phyloP scores from a whole-genome alignment of 331 rosid genomes.

The Acacia pycnantha region DNA sequence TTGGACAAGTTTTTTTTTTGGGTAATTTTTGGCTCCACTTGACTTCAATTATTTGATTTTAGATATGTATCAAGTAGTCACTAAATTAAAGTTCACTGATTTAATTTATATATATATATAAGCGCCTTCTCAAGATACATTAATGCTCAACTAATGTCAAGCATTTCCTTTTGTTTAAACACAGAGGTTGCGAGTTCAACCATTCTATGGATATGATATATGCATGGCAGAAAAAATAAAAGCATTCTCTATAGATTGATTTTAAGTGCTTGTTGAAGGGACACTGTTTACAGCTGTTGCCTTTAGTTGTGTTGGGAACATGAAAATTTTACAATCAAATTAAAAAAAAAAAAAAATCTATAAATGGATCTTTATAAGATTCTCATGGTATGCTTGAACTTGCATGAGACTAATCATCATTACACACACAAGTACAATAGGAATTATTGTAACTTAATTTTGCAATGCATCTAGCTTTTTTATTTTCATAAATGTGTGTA shows the following conservation, averaged over 20 bases:
- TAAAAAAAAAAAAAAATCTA: not conserved
- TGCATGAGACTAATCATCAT: not conserved
- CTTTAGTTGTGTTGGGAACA: not conserved
- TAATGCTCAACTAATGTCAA: not conserved
- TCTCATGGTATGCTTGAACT: not conserved
- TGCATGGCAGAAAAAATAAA: not conserved
- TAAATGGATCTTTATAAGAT: not conserved
- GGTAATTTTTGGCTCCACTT: not conserved
- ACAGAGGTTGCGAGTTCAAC: no score
- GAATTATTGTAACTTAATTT: not conserved
- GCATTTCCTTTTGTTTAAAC: no score
- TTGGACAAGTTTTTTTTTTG: not conserved
- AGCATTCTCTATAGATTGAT: no score
- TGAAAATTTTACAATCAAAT: not conserved
- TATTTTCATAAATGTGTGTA: no score
- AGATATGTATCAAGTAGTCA: not conserved
- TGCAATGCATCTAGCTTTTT: no score
- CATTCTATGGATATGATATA: no score
- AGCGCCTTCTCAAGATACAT: not conserved
- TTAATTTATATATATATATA: not conserved
- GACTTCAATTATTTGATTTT: not conserved
- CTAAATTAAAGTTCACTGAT: not conserved
- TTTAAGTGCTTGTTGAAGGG: not conserved
- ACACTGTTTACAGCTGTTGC: not conserved
- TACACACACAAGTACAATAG: not conserved